Evolutionary conservation across 2,329 filamentous ascomycete species (phyloP).

Genomic region (Podosphaera leucotricha): DNA sequence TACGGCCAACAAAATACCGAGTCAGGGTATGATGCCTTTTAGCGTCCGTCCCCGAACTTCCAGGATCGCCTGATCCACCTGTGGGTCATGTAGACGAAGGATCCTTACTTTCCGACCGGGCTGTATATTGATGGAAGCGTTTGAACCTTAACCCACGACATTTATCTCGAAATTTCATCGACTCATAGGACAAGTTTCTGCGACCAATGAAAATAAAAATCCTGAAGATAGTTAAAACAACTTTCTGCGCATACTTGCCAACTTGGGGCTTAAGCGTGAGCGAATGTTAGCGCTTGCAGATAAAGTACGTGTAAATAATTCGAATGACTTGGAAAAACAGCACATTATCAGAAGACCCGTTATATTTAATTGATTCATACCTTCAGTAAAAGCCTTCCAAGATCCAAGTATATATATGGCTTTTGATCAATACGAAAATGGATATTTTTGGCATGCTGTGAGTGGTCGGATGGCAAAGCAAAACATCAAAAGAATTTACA

Average conservation of each 20-base stretch:
- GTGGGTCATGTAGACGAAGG: not conserved
- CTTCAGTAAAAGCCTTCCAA: too few species aligned
- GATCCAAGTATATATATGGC: too few species aligned
- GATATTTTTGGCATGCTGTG: not conserved
- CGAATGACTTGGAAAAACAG: too few species aligned
- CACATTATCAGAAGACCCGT: too few species aligned
- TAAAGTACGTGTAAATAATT: too few species aligned
- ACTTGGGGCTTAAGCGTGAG: not conserved
- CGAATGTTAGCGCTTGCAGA: not conserved
- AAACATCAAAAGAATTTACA: not conserved
- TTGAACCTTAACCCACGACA: not conserved
- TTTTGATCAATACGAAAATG: too few species aligned
- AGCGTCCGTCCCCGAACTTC: not conserved
- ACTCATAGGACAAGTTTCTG: not conserved
- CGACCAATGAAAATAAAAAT: not conserved
- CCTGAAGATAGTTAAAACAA: not conserved
- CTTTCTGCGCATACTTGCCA: not conserved
- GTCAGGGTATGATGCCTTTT: not conserved
- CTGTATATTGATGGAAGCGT: not conserved
- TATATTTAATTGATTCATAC: too few species aligned
- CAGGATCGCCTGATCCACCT: not conserved
- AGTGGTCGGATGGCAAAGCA: not conserved
- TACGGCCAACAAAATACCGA: not conserved
- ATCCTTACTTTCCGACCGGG: not conserved
- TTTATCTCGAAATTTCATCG: too few species aligned